Evolutionary conservation across 1,139 yeast genomes (phyloP), one percentile per base, ranked within the genome.

Genomic region (Pichia sorboxylosa): DNA sequence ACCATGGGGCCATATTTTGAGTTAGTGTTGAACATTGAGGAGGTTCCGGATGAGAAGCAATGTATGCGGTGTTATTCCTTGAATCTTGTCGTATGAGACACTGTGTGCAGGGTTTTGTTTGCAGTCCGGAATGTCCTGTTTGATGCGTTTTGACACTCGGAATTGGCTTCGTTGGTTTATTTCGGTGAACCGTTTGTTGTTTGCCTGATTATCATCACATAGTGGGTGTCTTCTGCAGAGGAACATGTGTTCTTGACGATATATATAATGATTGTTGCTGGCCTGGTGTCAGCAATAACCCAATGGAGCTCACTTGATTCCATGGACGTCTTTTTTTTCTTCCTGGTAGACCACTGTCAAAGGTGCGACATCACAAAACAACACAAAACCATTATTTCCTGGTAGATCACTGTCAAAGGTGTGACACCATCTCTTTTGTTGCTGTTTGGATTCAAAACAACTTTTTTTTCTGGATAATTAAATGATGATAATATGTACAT

Each of bases 221-320:
- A 28, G 22, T 19, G 26, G 31, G 37, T 31, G 33, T 37, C 42
- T 45, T 45, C 48, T 33, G 47, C 48, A 42, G 21, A 33, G 38
- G 37, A 33, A 30, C 33, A 35, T 26, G 38, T 24, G 39, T 31
- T 34, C 33, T 26, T 40, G 37, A 41, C 42, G 40, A 45, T 41
- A 41, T 47, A 31, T 37, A 45, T 45, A 43, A 42, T 43, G 48
- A 41, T 45, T 45, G 43, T 28, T 38, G 36, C 32, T 31, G 6
- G 13, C 28, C 13, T 24, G 13, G 19, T 14, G 22, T 15, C 3
- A 27, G 31, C 37, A 42, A 30, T 43, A 44, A 43, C 48, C 40
- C 48, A 45, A 45, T 45, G 48, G 48, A 45, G 48, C 48, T 45
- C 46, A 42, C 44, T 40, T 39, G 33, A 30, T 24, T 22, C 35